Evolutionary conservation across 768 basidiomycete genomes (phyloP).

Genomic region (Leccinum rimulosum): DNA sequence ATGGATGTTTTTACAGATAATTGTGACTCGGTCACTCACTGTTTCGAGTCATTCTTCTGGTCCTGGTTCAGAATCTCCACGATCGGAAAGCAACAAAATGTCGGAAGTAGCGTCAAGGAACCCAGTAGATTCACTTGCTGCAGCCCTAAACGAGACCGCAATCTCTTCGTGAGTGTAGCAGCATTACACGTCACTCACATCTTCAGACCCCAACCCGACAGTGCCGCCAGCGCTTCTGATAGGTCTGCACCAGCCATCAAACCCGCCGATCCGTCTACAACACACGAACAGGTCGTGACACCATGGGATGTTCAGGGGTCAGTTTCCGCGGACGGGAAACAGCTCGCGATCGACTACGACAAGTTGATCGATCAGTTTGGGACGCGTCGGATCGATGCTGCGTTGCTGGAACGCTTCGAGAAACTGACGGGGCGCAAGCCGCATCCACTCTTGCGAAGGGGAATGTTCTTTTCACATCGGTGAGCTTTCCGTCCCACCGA

Average conservation of each 20-base stretch:
- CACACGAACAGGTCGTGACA: constrained; percentile 79
- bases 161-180: constrained; percentile 30
- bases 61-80: no score
- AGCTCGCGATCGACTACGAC: constrained; percentile 94
- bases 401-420: constrained; percentile 86
- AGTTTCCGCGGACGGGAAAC: constrained; percentile 82
- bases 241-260: constrained; percentile 30
- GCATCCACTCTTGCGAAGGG: constrained; percentile 83
- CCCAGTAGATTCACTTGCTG: constrained; percentile 28
- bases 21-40: constrained; percentile 3
- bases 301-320: constrained; percentile 98
- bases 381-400: constrained; percentile 74
- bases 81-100: constrained; percentile 14
- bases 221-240: neutral
- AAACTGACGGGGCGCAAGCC: constrained; percentile 84
- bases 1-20: neutral
- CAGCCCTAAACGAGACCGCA: constrained; percentile 23
- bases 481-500: constrained; percentile 24
- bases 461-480: constrained; percentile 99
- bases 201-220: constrained; percentile 15
- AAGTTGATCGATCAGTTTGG: constrained; percentile 95
- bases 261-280: constrained; percentile 27
- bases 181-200: neutral
- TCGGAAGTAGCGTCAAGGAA: constrained; percentile 24
- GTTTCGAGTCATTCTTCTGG: neutral